Evolutionary conservation across 2,329 filamentous ascomycete species (phyloP).

Genomic region (Fusarium fujikuroi): DNA sequence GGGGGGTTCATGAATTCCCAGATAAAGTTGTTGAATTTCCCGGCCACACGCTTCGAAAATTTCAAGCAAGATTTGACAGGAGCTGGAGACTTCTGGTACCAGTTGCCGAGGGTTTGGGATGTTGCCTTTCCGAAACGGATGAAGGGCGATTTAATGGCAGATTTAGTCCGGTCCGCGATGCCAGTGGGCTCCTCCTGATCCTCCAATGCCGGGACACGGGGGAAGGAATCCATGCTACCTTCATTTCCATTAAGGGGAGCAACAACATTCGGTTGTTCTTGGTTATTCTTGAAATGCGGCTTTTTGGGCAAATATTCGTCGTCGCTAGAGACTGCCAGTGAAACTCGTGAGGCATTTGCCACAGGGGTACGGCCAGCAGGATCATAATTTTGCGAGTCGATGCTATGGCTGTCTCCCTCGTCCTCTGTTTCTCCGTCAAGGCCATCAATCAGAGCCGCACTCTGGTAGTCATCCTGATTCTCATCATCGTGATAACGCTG

Average conservation of each 20-base stretch:
- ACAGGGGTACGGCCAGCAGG: constrained; percentile 68
- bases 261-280: constrained; percentile 42
- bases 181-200: constrained; percentile 55
- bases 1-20: constrained; percentile 99
- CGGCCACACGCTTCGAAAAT: constrained; percentile 48
- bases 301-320: constrained; percentile 54
- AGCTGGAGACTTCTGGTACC: constrained; percentile 54
- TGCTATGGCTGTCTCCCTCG: constrained; percentile 50
- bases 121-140: constrained; percentile 37
- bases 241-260: constrained; percentile 46
- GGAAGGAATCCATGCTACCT: constrained; percentile 72
- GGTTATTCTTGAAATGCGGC: constrained; percentile 38
- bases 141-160: constrained; percentile 47
- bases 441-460: constrained; percentile 55
- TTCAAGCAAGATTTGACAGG: constrained; percentile 53
- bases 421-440: constrained; percentile 53
- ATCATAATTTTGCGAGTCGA: constrained; percentile 61
- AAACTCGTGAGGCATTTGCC: constrained; percentile 60
- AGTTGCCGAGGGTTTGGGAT: constrained; percentile 38
- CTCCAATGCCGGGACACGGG: constrained; percentile 60
- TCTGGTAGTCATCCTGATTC: constrained; percentile 55
- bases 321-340: constrained; percentile 61
- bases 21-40: constrained; percentile 69
- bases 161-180: constrained; percentile 51
- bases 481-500: constrained; percentile 65